Evolutionary conservation across 352 stramenopile species (phyloP).

Genomic region (Plasmopara muralis): DNA sequence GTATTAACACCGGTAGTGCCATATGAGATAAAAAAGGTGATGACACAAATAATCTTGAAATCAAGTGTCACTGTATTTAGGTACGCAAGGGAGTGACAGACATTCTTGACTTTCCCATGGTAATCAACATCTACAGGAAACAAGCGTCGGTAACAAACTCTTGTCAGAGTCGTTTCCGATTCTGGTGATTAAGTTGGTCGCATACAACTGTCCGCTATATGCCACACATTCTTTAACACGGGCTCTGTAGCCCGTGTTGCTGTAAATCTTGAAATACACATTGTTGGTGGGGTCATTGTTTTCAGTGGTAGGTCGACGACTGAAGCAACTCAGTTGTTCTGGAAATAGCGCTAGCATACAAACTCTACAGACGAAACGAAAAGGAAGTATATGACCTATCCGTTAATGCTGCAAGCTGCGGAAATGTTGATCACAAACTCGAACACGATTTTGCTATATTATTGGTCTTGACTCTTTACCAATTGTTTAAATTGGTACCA

Average conservation of each 20-base stretch:
- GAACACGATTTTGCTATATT: slow-evolving; percentile 3
- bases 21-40: too few species aligned
- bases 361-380: slow-evolving; percentile 5
- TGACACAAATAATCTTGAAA: too few species aligned
- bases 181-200: neutral
- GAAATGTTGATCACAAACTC: too few species aligned
- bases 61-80: slow-evolving; percentile 5
- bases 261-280: slow-evolving; percentile 8
- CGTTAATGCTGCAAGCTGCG: too few species aligned
- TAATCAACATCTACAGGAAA: too few species aligned
- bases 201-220: slow-evolving; percentile 4
- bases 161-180: slow-evolving; percentile 1
- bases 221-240: neutral
- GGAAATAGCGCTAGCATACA: slow-evolving; percentile 9
- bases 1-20: too few species aligned
- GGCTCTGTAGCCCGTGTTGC: slow-evolving; percentile 1
- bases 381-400: too few species aligned
- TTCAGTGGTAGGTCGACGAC: too few species aligned
- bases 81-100: too few species aligned
- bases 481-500: slow-evolving; percentile 23
- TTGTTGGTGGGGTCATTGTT: too few species aligned
- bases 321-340: slow-evolving; percentile 7
- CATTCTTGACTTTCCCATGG: too few species aligned
- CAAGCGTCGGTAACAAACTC: neutral
- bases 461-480: slow-evolving; percentile 17